Base-by-base conservation (phyloP, 768 basidiomycete species). In the Leucosporidium creatinivorum region DNA sequence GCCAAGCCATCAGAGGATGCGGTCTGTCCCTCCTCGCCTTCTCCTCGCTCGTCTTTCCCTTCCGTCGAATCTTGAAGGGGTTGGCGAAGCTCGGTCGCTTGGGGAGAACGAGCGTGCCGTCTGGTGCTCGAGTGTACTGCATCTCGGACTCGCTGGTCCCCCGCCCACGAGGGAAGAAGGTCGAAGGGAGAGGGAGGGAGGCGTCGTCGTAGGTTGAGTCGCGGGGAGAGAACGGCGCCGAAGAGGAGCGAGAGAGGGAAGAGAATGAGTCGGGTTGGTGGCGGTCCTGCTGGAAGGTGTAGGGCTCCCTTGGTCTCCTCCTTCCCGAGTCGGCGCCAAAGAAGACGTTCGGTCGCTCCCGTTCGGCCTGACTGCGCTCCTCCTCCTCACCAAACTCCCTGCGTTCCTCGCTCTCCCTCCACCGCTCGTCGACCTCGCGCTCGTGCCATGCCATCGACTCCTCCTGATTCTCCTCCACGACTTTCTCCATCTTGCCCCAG, bases 1-100 rank as follows among this genome's bases (percentile, higher is more conserved):
- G 67, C 66, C 66, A 70, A 33, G 61, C 63, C 39, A 70, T 23
- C 49, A 66, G 48, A 5, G 69, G 66, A 39, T 70, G 66, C 30
- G 52, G 57, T 49, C 18, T 2, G 23, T 67, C 66, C 55, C 36
- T 58, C 17, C 19, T 9, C 58, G 26, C 50, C 66, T 67, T 70
- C 56, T 70, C 69, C 36, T 50, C 62, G 55, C 54, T 58, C 21
- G 58, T 28, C 58, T 50, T n/a, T 25, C 48, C 58, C 62, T 51
- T 19, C 28, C 65, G 26, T 26, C 65, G 25, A 31, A 70, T 66
- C 65, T 70, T 70, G 66, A 26, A 70, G 48, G 48, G 52, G 60
- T 70, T 70, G 12, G 57, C 62, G 26, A 58, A 64, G 30, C 49
- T 54, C 48, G 69, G 65, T 47, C 62, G 52, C 25, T 64, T 64